Evolutionary conservation across 2,329 filamentous ascomycete species (phyloP).

Genomic region (Phialemoniopsis sp.): DNA sequence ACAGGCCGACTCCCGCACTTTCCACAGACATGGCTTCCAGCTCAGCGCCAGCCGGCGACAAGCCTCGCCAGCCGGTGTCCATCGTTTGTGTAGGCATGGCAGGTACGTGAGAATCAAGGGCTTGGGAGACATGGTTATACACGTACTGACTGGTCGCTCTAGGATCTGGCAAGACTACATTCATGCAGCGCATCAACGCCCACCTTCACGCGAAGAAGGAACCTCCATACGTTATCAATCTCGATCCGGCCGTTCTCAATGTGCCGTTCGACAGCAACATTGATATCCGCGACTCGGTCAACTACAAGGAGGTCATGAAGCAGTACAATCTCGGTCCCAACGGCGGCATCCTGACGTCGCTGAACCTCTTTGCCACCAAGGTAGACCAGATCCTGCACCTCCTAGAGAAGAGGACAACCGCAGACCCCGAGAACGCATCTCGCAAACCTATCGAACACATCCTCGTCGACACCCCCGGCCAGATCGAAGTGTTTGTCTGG

Average conservation of each 20-base stretch:
- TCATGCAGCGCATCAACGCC: conserved; percentile 97
- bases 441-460: conserved; percentile 73
- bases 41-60: conserved; percentile 1
- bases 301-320: conserved; percentile 99
- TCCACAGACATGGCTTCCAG: conserved; percentile 1
- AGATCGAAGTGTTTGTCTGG: conserved; percentile 99
- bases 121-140: no score
- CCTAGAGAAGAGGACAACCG: conserved; percentile 80
- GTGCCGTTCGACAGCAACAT: conserved; percentile 97
- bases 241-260: conserved; percentile 89
- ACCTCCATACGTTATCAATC: conserved; percentile 92
- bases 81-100: conserved; percentile 98
- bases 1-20: background rate
- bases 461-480: conserved; percentile 90
- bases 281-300: conserved; percentile 97
- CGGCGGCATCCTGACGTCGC: conserved; percentile 89
- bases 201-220: conserved; percentile 78
- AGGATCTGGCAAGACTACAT: conserved; percentile 98
- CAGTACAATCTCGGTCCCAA: conserved; percentile 98
- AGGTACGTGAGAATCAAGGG: conserved; percentile 48
- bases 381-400: conserved; percentile 90
- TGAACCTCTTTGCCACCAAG: conserved; percentile 97
- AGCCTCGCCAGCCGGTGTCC: conserved; percentile 58
- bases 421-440: conserved; percentile 55
- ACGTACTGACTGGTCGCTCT: conserved; percentile 3